Evolutionary conservation across 257 asterid genomes (phyloP).

Genomic region (Haberlea rhodopensis): DNA sequence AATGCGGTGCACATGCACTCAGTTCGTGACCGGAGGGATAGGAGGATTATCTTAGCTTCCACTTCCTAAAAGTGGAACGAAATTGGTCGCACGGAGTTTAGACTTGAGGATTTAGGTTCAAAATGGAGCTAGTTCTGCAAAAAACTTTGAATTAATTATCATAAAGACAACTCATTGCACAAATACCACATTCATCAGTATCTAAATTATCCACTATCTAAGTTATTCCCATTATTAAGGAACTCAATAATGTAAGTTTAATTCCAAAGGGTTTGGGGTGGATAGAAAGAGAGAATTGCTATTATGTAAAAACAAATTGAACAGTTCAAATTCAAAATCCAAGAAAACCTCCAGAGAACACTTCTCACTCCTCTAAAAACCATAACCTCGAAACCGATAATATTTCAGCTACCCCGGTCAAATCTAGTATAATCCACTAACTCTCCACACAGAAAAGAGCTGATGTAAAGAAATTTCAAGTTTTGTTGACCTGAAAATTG

Average conservation of each 20-base stretch:
- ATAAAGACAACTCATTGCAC: neutral
- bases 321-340: too few species aligned
- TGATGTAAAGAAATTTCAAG: neutral
- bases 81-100: neutral
- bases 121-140: too few species aligned
- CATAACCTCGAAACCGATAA: neutral
- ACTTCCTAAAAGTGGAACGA: too few species aligned
- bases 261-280: too few species aligned
- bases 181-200: neutral
- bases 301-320: neutral
- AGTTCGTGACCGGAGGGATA: too few species aligned
- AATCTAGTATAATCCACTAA: neutral
- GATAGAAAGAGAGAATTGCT: too few species aligned
- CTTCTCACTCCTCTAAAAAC: neutral
- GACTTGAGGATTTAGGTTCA: too few species aligned
- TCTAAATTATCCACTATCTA: neutral
- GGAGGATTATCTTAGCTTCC: too few species aligned
- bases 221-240: neutral
- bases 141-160: neutral
- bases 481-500: constrained; percentile 53
- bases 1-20: too few species aligned
- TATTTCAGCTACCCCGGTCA: neutral
- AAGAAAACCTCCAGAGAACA: neutral
- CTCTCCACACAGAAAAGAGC: neutral
- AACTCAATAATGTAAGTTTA: too few species aligned